Conservation (phyloP, 176 grass and related monocot genomes). For the Zizania latifolia region DNA sequence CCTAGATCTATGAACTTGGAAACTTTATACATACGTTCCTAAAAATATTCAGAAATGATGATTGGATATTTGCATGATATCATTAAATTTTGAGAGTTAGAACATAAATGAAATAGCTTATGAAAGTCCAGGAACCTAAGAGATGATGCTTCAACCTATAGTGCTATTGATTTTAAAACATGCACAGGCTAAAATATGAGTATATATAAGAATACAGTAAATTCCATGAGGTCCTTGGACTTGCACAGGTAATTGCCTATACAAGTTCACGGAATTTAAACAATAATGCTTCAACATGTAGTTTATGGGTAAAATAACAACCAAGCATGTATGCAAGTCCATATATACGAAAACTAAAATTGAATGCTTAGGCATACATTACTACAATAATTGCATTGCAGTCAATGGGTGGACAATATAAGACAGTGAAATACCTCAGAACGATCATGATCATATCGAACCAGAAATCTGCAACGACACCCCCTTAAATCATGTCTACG, state of each 20-base stretch:
- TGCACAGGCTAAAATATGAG: too few relatives aligned
- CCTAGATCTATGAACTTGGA: neutral
- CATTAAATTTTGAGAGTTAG: neutral
- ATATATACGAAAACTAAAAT: neutral
- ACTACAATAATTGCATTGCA: neutral
- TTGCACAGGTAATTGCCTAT: neutral
- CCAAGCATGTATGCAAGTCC: too few relatives aligned
- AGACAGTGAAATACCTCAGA: slow-evolving; percentile 53
- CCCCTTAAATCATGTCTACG: slow-evolving; percentile 75
- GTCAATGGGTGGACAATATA: neutral
- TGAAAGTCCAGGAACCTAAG: too few relatives aligned
- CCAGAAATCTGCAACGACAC: slow-evolving; percentile 76
- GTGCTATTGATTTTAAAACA: too few relatives aligned
- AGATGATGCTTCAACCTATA: too few relatives aligned
- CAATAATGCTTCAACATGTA: neutral
- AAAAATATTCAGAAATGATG: neutral
- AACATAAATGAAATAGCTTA: neutral
- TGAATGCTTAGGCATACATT: neutral
- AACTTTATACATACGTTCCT: neutral
- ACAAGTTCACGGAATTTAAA: neutral
- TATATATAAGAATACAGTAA: too few relatives aligned
- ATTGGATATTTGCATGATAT: neutral
- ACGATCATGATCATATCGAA: slow-evolving; percentile 69
- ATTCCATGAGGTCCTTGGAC: neutral
- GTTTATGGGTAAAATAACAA: neutral